These are phyloP conservation scores for Lepidium africanum DNA, from an alignment of 345 rosid genomes.

Conservation along the genomic window DNA sequence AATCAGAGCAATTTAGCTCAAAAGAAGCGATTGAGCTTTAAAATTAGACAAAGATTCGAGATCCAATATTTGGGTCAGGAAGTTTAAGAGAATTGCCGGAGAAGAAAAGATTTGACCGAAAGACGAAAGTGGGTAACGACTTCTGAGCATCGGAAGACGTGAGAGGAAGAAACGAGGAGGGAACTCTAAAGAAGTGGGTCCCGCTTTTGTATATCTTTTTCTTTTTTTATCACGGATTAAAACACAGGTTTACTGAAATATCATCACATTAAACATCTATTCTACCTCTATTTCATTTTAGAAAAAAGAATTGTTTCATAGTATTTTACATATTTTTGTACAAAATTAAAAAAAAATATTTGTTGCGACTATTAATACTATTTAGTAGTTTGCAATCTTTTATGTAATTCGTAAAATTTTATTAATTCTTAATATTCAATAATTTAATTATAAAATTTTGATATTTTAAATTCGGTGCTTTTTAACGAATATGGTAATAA, in stretches of 20 bases:
- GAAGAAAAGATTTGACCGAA: not conserved
- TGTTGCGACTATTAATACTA: too few species aligned
- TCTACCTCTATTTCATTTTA: not conserved
- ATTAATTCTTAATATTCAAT: too few species aligned
- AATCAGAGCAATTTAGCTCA: not conserved
- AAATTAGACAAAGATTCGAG: not conserved
- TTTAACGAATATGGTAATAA: too few species aligned
- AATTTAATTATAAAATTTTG: too few species aligned
- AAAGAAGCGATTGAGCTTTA: not conserved
- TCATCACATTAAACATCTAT: not conserved
- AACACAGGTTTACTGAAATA: too few species aligned
- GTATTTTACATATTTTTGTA: not conserved
- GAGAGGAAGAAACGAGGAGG: slow-evolving; percentile 11
- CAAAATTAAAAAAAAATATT: too few species aligned
- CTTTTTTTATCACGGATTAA: not conserved
- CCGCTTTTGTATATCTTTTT: not conserved
- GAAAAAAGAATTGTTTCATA: too few species aligned
- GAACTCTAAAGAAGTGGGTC: slow-evolving; percentile 1
- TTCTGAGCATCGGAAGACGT: slow-evolving; percentile 10
- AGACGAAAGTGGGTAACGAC: not conserved
- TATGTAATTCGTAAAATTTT: too few species aligned
- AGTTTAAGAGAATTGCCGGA: not conserved
- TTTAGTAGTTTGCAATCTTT: too few species aligned
- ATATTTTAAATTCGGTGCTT: too few species aligned
- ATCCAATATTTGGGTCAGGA: not conserved